These are phyloP conservation scores for Penicillium sp. DNA, from an alignment of 2,329 filamentous ascomycete species.

Conservation along the genomic window DNA sequence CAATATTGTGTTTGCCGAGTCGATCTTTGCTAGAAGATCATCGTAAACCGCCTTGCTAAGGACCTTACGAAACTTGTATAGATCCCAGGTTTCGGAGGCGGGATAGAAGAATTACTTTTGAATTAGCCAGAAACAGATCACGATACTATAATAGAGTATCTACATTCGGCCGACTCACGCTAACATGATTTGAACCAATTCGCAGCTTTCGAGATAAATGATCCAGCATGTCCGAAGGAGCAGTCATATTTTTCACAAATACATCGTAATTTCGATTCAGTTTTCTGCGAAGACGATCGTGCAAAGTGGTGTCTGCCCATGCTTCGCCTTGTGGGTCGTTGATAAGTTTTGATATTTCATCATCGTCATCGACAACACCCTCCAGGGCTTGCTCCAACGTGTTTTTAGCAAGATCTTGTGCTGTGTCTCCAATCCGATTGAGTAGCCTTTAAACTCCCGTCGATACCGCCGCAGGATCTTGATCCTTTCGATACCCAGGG, in stretches of 20 bases:
- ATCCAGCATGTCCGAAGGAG: slow-evolving; percentile 2
- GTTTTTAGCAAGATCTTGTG: slow-evolving; percentile 16
- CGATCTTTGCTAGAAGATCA: slow-evolving; percentile 12
- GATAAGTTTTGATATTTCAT: not conserved
- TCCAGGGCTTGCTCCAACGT: slow-evolving; percentile 6
- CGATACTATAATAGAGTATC: too few species aligned
- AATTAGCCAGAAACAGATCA: not conserved
- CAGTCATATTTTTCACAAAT: slow-evolving; percentile 2
- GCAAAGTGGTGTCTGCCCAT: slow-evolving; percentile 2
- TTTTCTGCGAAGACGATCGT: not conserved
- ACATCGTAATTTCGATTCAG: slow-evolving; percentile 11
- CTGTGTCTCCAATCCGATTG: slow-evolving; percentile 7
- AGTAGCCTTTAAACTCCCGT: slow-evolving; percentile 8
- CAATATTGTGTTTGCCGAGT: slow-evolving; percentile 13
- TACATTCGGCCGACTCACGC: not conserved
- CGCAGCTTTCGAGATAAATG: slow-evolving; percentile 1
- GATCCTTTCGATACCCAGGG: slow-evolving; percentile 41
- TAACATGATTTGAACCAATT: not conserved
- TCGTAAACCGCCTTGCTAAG: slow-evolving; percentile 17
- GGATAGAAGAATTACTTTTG: not conserved
- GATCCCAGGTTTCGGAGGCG: not conserved
- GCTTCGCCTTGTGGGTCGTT: not conserved
- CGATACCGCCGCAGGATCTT: slow-evolving; percentile 31
- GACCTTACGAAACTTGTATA: slow-evolving; percentile 13
- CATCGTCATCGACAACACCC: slow-evolving; percentile 8